Evolutionary conservation across 225 moss, liverwort and hornwort genomes (phyloP), one percentile per base, ranked within the genome.

Genomic region (Lunularia cruciata): DNA sequence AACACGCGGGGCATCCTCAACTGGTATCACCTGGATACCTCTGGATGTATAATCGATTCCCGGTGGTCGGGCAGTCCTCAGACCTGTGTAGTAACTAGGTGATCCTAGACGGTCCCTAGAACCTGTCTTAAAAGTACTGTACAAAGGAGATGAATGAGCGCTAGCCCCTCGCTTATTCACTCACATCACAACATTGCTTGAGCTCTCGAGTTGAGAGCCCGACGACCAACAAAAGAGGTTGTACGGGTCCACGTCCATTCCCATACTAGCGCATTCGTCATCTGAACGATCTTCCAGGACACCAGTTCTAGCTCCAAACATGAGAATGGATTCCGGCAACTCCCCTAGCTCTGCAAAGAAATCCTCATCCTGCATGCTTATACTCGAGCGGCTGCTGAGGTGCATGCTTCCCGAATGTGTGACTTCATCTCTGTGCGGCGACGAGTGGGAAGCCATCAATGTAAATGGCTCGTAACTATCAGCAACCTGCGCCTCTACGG

Each of bases 201-300:
- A 22, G 66, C 73, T 57, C 66, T 79, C 76, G 57, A 60, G 49
- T 18, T 72, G 31, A 25, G 76, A 65, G 38, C 75, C 65, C 3
- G 76, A 72, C 6, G 83, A 83, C 83, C 83, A 84, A 71, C 80
- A 70, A 49, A 84, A 84, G 3, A 84, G 74, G 28, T 80, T 76
- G 78, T 84, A 84, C 22, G 83, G 83, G 35, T 84, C 83, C 16
- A 83, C 83, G 46, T 78, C 63, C 67, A 59, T 60, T 34, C 79
- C 83, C 58, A 83, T 28, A 4, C 53, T 19, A 20, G 32, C 79
- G 46, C 73, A 59, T 57, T 79, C 82, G 53, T 80, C 83, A 27
- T 84, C 79, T 52, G 83, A 77, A 28, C 70, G 76, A 46, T 84
- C 83, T 53, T 84, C 83, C 53, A 80, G 54, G 32, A 80, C 68